Conservation (phyloP, 345 rosid genomes). For the Pistacia atlantica region DNA sequence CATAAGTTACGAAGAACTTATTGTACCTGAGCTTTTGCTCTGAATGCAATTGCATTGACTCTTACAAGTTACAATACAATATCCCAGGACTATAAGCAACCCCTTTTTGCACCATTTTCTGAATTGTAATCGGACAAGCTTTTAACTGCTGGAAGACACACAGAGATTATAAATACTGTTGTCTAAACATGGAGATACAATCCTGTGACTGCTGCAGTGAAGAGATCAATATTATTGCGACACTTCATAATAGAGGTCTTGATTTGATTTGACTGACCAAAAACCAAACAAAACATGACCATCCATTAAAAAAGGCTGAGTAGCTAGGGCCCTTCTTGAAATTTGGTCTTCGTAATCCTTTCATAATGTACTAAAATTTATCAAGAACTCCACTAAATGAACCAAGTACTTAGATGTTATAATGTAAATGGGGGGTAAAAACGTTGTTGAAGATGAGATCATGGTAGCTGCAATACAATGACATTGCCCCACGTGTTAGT, state of each 20-base stretch:
- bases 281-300: not conserved
- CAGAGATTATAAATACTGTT: not conserved
- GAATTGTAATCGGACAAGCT: conserved; percentile 7
- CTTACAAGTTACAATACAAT: not conserved
- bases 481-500: conserved; percentile 9
- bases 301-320: not conserved
- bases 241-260: not conserved
- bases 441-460: not conserved
- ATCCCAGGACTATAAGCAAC: not conserved
- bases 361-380: not conserved
- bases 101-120: not conserved
- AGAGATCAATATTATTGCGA: not conserved
- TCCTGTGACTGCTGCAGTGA: conserved; percentile 7
- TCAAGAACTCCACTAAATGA: not conserved
- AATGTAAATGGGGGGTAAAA: not conserved
- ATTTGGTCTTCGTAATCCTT: not conserved
- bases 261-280: conserved; percentile 1
- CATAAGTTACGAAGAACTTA: no score
- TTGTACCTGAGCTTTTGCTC: not conserved
- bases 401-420: not conserved
- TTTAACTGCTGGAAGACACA: conserved; percentile 1
- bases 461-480: not conserved
- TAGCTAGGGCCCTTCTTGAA: not conserved
- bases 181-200: not conserved
- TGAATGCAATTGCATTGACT: not conserved